phyloP scores from a whole-genome alignment of 1,284 basidiomycete genomes.

The Cryptococcus sp. region DNA sequence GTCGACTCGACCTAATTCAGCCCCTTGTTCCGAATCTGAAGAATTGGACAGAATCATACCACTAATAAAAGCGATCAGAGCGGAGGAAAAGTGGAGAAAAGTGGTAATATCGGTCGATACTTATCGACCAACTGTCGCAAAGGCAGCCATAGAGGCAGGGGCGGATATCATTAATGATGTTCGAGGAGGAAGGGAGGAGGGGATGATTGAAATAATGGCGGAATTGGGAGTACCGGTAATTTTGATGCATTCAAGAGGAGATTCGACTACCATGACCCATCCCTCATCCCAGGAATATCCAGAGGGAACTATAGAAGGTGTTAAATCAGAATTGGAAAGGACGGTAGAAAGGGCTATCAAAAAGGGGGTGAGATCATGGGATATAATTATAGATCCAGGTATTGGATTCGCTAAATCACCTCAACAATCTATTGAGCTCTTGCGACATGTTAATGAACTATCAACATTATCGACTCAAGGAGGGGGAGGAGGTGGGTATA shows the following conservation, averaged over 20 bases:
- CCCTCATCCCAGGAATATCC: constrained; percentile 66
- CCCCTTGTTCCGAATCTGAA: constrained; percentile 64
- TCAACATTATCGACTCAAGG: constrained; percentile 52
- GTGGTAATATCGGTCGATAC: constrained; percentile 85
- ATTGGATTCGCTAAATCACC: constrained; percentile 90
- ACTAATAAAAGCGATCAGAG: constrained; percentile 53
- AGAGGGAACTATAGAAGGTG: constrained; percentile 63
- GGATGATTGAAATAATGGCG: constrained; percentile 66
- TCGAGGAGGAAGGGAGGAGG: constrained; percentile 59
- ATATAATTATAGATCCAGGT: constrained; percentile 87
- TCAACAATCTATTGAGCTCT: constrained; percentile 65
- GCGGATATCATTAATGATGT: constrained; percentile 96
- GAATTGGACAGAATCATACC: constrained; percentile 74
- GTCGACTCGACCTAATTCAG: constrained; percentile 75
- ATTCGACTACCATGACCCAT: constrained; percentile 56
- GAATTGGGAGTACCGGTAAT: constrained; percentile 63
- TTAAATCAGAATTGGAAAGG: constrained; percentile 67
- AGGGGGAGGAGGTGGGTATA: constrained; percentile 6
- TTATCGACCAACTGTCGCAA: constrained; percentile 79
- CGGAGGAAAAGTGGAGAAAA: constrained; percentile 17
- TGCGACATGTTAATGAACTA: constrained; percentile 35
- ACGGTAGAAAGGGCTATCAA: constrained; percentile 67
- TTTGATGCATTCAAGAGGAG: constrained; percentile 89
- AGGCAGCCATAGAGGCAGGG: constrained; percentile 71
- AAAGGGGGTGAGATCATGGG: constrained; percentile 81